These are phyloP conservation scores for Phaseolus coccineus DNA, from an alignment of 331 rosid genomes.

Conservation along the genomic window DNA sequence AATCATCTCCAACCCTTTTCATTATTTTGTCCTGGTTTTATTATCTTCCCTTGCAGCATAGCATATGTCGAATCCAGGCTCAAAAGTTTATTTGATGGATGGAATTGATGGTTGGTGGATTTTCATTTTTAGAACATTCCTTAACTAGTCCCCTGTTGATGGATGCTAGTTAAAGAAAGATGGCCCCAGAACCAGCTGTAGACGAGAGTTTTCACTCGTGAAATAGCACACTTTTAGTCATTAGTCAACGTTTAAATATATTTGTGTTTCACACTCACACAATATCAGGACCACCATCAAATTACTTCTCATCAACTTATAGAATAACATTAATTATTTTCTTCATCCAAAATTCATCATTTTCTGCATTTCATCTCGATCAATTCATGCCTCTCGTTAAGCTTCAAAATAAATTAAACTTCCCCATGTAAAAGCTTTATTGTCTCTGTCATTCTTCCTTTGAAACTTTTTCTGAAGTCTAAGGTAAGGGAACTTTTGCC, in stretches of 20 bases:
- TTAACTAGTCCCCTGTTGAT: slow-evolving; percentile 5
- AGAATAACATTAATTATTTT: slow-evolving; percentile 2
- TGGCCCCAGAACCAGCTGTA: slow-evolving; percentile 18
- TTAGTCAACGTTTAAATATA: slow-evolving; percentile 1
- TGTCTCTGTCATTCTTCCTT: too few relatives aligned
- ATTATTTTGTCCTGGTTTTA: background rate
- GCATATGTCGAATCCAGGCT: slow-evolving; percentile 41
- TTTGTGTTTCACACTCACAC: background rate
- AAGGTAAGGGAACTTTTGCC: too few relatives aligned
- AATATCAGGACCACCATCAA: slow-evolving; percentile 1
- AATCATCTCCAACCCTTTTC: background rate
- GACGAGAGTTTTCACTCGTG: background rate
- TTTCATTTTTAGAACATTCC: slow-evolving; percentile 39
- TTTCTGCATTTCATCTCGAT: background rate
- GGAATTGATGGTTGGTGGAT: slow-evolving; percentile 20
- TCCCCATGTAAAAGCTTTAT: background rate
- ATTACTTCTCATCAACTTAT: background rate
- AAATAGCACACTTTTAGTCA: background rate
- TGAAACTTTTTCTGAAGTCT: too few relatives aligned
- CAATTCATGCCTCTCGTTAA: background rate
- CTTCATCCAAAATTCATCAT: background rate
- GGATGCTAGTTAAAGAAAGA: slow-evolving; percentile 1
- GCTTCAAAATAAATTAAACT: background rate
- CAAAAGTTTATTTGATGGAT: slow-evolving; percentile 31
- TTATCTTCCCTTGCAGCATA: background rate